These are phyloP conservation scores for Chrysosporium queenslandicum DNA, from an alignment of 2,329 filamentous ascomycete genomes.

Conservation along the genomic window DNA sequence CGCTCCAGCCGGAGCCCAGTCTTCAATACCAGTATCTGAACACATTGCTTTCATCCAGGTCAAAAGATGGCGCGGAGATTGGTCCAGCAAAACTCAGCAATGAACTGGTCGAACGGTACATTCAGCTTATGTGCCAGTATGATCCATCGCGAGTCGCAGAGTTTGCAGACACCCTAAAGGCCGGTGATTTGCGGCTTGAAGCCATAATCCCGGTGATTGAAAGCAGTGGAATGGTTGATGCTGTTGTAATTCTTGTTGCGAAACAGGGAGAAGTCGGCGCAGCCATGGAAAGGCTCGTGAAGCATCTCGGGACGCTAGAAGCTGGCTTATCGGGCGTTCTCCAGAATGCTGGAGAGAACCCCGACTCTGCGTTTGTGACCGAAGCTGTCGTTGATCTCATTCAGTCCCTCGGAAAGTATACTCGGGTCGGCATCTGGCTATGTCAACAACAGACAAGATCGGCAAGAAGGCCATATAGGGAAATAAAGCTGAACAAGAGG, in stretches of 20 bases:
- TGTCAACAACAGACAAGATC: constrained; percentile 75
- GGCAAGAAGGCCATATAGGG: constrained; percentile 28
- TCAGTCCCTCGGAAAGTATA: constrained; percentile 74
- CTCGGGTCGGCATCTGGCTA: constrained; percentile 87
- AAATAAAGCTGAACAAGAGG: constrained; percentile 28
- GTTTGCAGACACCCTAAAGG: constrained; percentile 67
- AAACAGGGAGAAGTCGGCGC: constrained; percentile 72
- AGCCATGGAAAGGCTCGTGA: constrained; percentile 76
- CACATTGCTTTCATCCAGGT: constrained; percentile 59
- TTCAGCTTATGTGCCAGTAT: constrained; percentile 83
- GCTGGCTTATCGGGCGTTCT: constrained; percentile 67
- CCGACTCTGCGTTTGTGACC: constrained; percentile 49
- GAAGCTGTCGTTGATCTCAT: constrained; percentile 64
- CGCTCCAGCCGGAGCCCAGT: constrained; percentile 50
- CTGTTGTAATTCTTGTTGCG: constrained; percentile 81
- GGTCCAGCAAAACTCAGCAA: constrained; percentile 36
- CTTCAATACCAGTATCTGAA: constrained; percentile 67
- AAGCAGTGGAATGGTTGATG: constrained; percentile 79
- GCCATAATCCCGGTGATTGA: constrained; percentile 80
- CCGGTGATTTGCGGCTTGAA: constrained; percentile 67
- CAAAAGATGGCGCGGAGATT: constrained; percentile 28
- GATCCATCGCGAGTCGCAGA: constrained; percentile 72
- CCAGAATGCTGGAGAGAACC: constrained; percentile 47
- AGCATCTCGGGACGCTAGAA: constrained; percentile 69
- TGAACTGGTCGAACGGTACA: constrained; percentile 69